Base-by-base conservation (phyloP, 2,329 filamentous ascomycete genomes). In the Dactylellina parvicollis region DNA sequence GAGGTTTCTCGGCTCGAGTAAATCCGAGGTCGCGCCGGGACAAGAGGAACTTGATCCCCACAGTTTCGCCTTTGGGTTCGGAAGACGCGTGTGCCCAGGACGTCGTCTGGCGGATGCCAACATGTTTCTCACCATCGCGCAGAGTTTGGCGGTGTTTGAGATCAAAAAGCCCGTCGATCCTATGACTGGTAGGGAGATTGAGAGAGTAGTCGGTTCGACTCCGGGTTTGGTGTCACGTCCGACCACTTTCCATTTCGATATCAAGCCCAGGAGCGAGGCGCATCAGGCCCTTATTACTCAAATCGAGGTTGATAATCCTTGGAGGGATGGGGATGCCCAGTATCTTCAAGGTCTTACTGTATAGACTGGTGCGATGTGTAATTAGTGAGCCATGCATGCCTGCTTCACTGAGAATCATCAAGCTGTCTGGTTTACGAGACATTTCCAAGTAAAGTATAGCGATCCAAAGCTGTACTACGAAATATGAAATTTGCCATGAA, bases 21-120 rank as follows among this genome's bases (percentile, higher is more conserved):
- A 8, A 32, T 85, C 83, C 87, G 49, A 54, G 49, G n/a, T n/a
- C n/a, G n/a, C n/a, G n/a, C n/a, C n/a, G n/a, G n/a, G n/a, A n/a
- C n/a, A n/a, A n/a, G n/a, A n/a, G n/a, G n/a, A n/a, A n/a, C n/a
- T n/a, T n/a, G 49, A 54, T 22, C 49, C 49, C 4, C 26, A 54
- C n/a, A 47, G 26, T 34, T 54, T 16, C 42, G 12, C 84, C 0
- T 86, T 86, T 76, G 85, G 85, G 28, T 86, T 84, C 83, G 85
- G 85, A 4, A 81, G 85, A 2, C 79, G 85, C 3, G 83, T 85
- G 1, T 87, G 85, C 78, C 83, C 82, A 47, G 85, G 85, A 0
- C 81, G 85, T 76, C 84, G 82, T 1, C 79, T 88, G n/a, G 86
- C 86, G 1, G 86, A 88, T 78, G 85, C 87, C 77, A 85, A 86